Percentiles rank a stretch among this genome's conserved stretches.
These are phyloP conservation scores for Seiridium unicorne DNA, from an alignment of 2,329 filamentous ascomycete genomes.

Conservation along the genomic window DNA sequence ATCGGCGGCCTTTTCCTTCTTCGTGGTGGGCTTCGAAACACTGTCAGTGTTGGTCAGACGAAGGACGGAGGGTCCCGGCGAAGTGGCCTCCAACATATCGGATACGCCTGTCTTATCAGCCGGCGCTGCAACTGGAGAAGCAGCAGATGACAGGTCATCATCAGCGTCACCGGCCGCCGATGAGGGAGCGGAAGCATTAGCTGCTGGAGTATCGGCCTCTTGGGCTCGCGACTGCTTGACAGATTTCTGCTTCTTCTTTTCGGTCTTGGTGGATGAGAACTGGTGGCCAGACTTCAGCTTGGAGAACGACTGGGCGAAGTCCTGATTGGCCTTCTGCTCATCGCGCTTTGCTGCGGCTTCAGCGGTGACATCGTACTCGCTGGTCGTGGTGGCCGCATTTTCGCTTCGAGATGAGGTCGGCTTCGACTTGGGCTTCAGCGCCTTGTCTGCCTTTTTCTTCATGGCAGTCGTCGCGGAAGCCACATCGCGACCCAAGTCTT, in stretches of 20 bases:
- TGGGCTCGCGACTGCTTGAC: conserved; percentile 67
- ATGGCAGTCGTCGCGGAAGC: conserved; percentile 18
- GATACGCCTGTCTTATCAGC: conserved; percentile 68
- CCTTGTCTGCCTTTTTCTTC: conserved; percentile 37
- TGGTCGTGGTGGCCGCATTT: conserved; percentile 28
- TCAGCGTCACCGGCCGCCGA: conserved; percentile 77
- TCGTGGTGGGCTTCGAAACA: conserved; percentile 59
- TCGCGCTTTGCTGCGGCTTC: conserved; percentile 57
- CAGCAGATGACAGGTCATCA: conserved; percentile 71
- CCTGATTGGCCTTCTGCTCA: conserved; percentile 50
- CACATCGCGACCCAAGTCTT: conserved; percentile 8
- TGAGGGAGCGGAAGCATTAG: conserved; percentile 57
- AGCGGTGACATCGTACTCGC: conserved; percentile 36
- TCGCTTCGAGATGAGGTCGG: conserved; percentile 28
- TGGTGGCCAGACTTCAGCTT: conserved; percentile 69
- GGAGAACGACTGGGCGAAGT: conserved; percentile 74
- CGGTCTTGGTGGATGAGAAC: conserved; percentile 47
- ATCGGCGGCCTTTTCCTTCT: conserved; percentile 62
- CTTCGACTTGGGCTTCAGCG: conserved; percentile 32
- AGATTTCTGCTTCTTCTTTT: conserved; percentile 66
- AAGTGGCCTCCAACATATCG: conserved; percentile 83
- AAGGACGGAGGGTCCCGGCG: conserved; percentile 69
- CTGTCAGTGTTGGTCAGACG: conserved; percentile 69
- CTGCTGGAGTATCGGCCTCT: conserved; percentile 36
- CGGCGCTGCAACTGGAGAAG: conserved; percentile 61